These are phyloP conservation scores for Mucor sp. DNA, from an alignment of 371 early-diverging fungal species.

Conservation along the genomic window DNA sequence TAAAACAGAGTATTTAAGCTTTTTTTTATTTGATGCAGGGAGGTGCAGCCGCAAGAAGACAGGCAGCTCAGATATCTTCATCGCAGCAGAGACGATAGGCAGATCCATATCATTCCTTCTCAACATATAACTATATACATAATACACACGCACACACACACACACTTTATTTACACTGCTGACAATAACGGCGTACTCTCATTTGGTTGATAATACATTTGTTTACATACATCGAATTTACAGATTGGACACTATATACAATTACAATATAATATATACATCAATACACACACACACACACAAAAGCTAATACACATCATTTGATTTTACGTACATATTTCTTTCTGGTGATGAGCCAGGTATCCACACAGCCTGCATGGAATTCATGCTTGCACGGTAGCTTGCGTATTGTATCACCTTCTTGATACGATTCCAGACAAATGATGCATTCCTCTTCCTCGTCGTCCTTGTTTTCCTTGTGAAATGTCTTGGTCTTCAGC, in stretches of 20 bases:
- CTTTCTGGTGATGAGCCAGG: constrained; percentile 81
- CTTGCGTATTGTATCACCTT: constrained; percentile 77
- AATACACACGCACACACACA: neutral
- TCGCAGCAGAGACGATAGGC: constrained; percentile 16
- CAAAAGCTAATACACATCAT: neutral
- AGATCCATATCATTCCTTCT: neutral
- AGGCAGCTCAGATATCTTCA: constrained; percentile 1
- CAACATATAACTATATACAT: neutral
- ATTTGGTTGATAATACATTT: constrained; percentile 1
- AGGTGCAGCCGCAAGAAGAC: constrained; percentile 18
- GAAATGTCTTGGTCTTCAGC: neutral
- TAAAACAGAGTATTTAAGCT: neutral
- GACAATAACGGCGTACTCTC: constrained; percentile 10
- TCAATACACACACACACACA: neutral
- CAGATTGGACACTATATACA: constrained; percentile 14
- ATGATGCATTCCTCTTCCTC: constrained; percentile 87
- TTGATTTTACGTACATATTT: constrained; percentile 64
- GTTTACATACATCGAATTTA: constrained; percentile 14
- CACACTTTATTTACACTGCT: constrained; percentile 2
- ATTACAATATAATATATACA: neutral
- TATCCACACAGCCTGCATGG: constrained; percentile 92
- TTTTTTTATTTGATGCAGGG: constrained; percentile 3
- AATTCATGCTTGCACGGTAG: constrained; percentile 93
- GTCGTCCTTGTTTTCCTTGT: constrained; percentile 16
- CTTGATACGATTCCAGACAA: constrained; percentile 91